Base-by-base conservation (phyloP, 2,329 filamentous ascomycete species). In the Arthrobotrys sinensis region DNA sequence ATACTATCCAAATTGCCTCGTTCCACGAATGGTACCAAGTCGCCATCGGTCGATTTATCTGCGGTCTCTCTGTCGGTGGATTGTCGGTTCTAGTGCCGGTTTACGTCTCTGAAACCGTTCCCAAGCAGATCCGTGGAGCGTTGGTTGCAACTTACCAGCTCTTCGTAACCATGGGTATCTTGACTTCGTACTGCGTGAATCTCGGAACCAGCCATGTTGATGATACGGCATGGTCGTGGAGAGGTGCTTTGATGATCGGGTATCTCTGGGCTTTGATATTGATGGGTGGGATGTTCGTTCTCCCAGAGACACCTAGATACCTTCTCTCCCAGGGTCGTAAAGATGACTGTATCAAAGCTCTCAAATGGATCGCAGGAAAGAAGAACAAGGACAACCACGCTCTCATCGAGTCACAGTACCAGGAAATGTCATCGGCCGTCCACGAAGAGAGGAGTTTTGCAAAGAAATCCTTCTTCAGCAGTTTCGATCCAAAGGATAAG, bases 131-230 rank as follows among this genome's bases (percentile, higher is more conserved):
- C 63, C 88, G 91, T 81, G 90, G 90, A 81, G 86, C 89, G 5
- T 86, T 92, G 45, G 87, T 92, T 32, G 87, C 88, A 0, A 88
- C 87, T 64, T 92, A 92, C 83, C 91, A 92, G 85, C 87, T 92
- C 2, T 89, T 91, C 83, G 90, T 92, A 82, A 92, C 90, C 0
- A 85, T 91, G 32, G 91, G 91, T 57, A 91, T 92, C 82, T 90
- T 87, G 86, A 85, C 85, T 24, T 86, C 87, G 43, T 87, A 89
- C 81, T 86, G 88, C 83, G 85, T 89, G 81, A 89, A 89, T 83
- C 88, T 85, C 38, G 69, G 71, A 43, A 75, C 79, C 19, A 79
- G 75, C 21, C 79, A 80, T 38, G 69, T 70, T 2, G 67, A 75
- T 40, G 55, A 46, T 24, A 55, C 84, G 82, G 1, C 87, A 21